These are phyloP conservation scores for Pterulicium gracile DNA, from an alignment of 1,284 basidiomycete species.

Conservation along the genomic window DNA sequence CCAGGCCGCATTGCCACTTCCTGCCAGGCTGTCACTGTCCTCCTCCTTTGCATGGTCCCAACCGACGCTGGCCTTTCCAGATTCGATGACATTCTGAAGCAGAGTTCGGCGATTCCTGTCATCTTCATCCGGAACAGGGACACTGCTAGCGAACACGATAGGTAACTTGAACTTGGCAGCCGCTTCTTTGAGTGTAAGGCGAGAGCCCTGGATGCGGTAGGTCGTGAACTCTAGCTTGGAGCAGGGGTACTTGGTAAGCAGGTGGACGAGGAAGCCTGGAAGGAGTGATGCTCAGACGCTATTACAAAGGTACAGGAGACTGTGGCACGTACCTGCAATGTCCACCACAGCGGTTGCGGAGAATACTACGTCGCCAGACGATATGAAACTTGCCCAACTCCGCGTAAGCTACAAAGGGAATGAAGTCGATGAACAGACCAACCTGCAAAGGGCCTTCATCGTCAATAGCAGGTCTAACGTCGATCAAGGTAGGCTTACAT, in stretches of 20 bases:
- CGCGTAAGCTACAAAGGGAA: conserved; percentile 9
- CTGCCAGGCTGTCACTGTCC: neutral
- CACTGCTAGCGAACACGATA: neutral
- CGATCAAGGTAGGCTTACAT: neutral
- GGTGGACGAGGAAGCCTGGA: too few species aligned
- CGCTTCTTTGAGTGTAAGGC: neutral
- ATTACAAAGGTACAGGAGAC: neutral
- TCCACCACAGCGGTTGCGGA: conserved; percentile 15
- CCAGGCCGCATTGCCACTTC: neutral
- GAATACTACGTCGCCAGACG: too few species aligned
- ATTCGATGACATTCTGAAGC: neutral
- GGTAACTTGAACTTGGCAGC: neutral
- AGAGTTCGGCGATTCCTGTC: neutral
- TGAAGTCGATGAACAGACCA: conserved; percentile 13
- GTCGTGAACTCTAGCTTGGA: too few species aligned
- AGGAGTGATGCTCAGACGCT: neutral
- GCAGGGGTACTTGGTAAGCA: too few species aligned
- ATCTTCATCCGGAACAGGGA: too few species aligned
- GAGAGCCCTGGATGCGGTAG: neutral
- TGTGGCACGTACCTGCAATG: conserved; percentile 11
- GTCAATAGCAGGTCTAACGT: too few species aligned
- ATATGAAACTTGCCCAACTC: conserved; percentile 11
- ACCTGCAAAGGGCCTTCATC: conserved; percentile 8
- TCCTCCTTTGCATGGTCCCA: neutral
- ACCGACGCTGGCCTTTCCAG: neutral